Base-by-base conservation (phyloP, 148 eudicot genomes). In the Pouteria glomerata region DNA sequence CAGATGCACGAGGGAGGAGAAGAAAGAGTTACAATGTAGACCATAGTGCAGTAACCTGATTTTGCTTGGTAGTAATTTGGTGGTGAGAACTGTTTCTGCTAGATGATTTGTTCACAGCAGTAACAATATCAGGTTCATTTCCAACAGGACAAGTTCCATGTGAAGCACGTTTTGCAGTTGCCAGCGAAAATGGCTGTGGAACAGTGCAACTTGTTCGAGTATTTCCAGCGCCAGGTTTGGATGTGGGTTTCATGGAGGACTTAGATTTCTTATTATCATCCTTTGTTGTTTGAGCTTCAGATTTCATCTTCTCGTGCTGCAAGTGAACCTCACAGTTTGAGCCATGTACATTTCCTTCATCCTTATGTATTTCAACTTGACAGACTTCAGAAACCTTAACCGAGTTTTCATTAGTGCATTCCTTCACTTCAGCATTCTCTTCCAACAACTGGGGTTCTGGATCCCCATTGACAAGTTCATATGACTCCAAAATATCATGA, bases 181-280 rank as follows among this genome's bases (percentile, higher is more conserved):
- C 93, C 80, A 93, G 79, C 80, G 93, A 82, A 90, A 93, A 89
- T 63, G 96, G 97, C 66, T 83, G 92, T 0, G 97, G 96, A 77
- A 89, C 80, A 62, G 97, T 92, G 86, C 87, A 83, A 57, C 82
- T 84, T n/a, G 69, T 72, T 66, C 85, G 85, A 42, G 68, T 74
- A 78, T 75, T 83, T 68, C 85, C 77, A 57, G 58, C 48, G 71
- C 78, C 69, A 52, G 86, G 41, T 80, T 79, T 85, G 48, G 79
- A 76, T 73, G 77, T 79, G 44, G 80, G 62, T 81, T 82, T 87
- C 10, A 63, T 57, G 42, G 83, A 56, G 55, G 69, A 74, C 72
- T 39, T 81, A 63, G 80, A 60, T 81, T 73, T 83, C 64, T 80
- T 81, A 24, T 69, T 59, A 11, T 74, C 82, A 69, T 72, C 83